phyloP scores from a whole-genome alignment of 2,329 filamentous ascomycete genomes.

The Gaeumannomyces sp. region DNA sequence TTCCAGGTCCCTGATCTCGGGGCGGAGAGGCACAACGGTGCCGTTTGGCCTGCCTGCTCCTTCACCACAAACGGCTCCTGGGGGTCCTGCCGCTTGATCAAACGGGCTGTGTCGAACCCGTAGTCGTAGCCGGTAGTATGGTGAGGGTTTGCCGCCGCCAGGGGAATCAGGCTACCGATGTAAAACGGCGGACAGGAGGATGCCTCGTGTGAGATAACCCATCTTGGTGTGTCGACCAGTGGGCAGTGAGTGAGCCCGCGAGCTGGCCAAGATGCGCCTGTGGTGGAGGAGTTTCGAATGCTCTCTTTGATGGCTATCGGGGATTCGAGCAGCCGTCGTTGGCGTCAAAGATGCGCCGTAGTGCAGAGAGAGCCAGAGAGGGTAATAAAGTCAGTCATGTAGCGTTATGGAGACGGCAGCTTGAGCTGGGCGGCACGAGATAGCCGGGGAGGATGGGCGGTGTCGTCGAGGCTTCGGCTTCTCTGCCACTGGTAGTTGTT shows the following conservation, averaged over 20 bases:
- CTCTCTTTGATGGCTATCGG: too few species aligned
- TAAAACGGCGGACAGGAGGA: not conserved
- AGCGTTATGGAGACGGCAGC: not conserved
- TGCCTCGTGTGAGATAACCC: not conserved
- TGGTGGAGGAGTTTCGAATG: not conserved
- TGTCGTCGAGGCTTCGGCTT: not conserved
- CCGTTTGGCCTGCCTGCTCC: conserved; percentile 28
- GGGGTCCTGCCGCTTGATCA: conserved; percentile 26
- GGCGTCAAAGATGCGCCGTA: not conserved
- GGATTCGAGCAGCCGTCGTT: not conserved
- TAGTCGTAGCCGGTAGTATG: conserved; percentile 38
- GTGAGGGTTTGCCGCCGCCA: not conserved
- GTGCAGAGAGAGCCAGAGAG: not conserved
- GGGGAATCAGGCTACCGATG: not conserved
- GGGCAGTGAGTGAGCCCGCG: not conserved
- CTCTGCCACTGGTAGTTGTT: not conserved
- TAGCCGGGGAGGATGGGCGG: not conserved
- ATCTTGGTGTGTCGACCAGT: not conserved
- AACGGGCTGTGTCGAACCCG: conserved; percentile 34
- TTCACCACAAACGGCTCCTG: conserved; percentile 37
- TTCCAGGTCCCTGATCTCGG: conserved; percentile 63
- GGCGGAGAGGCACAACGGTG: conserved; percentile 39
- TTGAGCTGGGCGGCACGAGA: not conserved
- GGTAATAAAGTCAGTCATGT: not conserved
- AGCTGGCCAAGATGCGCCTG: too few species aligned